Evolutionary conservation across 495 filamentous ascomycete species (phyloP).

Genomic region (Penicillium cosmopolitanum): DNA sequence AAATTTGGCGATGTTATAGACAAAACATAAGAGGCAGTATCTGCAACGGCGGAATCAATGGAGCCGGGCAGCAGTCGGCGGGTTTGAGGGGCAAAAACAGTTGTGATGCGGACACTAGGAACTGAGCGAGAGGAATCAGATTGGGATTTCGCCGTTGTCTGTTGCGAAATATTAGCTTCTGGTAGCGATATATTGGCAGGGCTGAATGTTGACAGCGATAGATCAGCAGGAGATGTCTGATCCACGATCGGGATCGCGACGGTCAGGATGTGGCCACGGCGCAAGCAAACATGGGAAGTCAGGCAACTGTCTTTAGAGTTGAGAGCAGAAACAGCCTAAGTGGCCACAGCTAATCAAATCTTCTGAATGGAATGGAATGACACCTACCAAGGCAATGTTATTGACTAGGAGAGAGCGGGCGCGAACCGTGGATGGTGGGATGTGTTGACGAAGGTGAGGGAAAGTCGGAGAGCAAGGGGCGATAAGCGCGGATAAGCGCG

Average conservation of each 20-base stretch:
- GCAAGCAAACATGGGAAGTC: background rate
- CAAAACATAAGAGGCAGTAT: conserved; percentile 22
- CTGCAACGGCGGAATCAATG: conserved; percentile 13
- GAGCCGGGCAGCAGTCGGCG: background rate
- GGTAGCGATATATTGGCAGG: background rate
- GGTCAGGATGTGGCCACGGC: conserved; percentile 4
- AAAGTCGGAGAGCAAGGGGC: conserved; percentile 37
- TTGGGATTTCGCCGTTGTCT: background rate
- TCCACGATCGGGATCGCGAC: background rate
- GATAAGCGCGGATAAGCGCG: conserved; percentile 41
- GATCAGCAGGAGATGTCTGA: background rate
- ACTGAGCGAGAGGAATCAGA: background rate
- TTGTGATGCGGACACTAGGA: background rate
- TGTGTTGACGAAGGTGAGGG: conserved; percentile 25
- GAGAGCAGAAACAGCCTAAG: background rate
- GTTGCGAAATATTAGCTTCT: background rate
- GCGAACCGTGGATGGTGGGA: conserved; percentile 28
- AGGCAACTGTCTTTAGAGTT: background rate
- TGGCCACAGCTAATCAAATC: background rate
- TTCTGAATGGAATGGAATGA: background rate
- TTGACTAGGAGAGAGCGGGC: conserved; percentile 1
- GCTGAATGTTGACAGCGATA: background rate
- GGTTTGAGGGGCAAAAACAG: background rate
- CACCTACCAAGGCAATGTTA: conserved; percentile 14
- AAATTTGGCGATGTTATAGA: conserved; percentile 13